Conservation (phyloP, 1,139 yeast species). For the Hanseniaspora sp. region DNA sequence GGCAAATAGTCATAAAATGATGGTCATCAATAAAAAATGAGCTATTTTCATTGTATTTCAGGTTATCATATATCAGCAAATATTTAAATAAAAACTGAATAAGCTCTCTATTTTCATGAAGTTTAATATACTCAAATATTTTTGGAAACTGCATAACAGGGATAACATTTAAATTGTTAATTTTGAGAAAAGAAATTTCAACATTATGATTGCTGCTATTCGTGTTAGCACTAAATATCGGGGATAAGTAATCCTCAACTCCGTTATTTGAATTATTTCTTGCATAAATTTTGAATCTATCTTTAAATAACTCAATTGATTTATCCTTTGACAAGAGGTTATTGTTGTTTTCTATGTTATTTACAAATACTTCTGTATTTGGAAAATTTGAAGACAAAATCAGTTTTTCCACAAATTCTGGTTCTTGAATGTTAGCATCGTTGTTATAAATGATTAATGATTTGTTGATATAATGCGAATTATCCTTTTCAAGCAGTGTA, state of each 20-base stretch:
- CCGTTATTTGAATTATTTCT: neutral
- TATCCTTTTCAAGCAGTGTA: neutral
- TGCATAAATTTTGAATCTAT: neutral
- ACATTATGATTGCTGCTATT: neutral
- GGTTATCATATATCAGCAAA: neutral
- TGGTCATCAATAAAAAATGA: neutral
- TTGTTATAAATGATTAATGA: conserved; percentile 1
- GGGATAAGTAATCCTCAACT: neutral
- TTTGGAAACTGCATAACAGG: conserved; percentile 12
- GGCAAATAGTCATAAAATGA: conserved; percentile 4
- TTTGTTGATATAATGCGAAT: neutral
- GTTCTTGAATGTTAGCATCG: neutral
- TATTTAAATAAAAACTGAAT: conserved; percentile 10
- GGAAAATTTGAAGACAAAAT: neutral
- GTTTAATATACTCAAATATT: conserved; percentile 1
- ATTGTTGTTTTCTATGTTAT: neutral
- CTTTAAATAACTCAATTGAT: neutral
- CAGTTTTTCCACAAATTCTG: neutral
- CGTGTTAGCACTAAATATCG: neutral
- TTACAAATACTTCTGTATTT: neutral
- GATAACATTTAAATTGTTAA: neutral
- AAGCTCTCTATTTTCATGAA: conserved; percentile 9
- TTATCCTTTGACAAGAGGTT: neutral
- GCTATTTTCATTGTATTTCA: neutral
- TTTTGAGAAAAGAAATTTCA: neutral